These are phyloP conservation scores for Dipodascus albidus DNA, from an alignment of 805 yeast species.

Conservation along the genomic window DNA sequence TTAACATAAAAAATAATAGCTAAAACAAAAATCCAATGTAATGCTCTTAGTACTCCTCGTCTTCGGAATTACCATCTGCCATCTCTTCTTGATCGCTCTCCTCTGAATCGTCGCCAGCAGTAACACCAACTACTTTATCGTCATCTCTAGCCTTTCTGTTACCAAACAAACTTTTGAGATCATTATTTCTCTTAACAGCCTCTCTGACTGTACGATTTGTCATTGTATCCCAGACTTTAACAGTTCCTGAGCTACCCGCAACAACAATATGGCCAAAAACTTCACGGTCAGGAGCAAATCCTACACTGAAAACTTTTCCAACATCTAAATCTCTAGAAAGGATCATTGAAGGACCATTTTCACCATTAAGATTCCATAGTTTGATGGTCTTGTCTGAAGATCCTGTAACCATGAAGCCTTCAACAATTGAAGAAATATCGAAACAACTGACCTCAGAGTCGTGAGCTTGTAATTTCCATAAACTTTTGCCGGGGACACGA, in stretches of 20 bases:
- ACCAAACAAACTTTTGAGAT: not conserved
- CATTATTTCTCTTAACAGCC: slow-evolving; percentile 36
- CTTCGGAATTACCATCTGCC: not conserved
- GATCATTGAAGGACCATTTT: slow-evolving; percentile 69
- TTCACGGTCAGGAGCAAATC: slow-evolving; percentile 81
- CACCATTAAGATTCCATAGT: slow-evolving; percentile 66
- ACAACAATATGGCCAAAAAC: slow-evolving; percentile 72
- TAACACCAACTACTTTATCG: slow-evolving; percentile 2
- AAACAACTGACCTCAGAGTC: slow-evolving; percentile 86
- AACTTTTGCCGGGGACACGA: slow-evolving; percentile 50
- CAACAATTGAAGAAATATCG: slow-evolving; percentile 52
- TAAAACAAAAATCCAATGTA: not conserved
- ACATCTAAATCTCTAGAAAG: slow-evolving; percentile 85
- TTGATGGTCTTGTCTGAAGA: slow-evolving; percentile 86
- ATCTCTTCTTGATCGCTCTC: not conserved
- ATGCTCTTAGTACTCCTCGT: not conserved
- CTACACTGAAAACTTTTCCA: slow-evolving; percentile 76
- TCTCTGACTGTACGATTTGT: slow-evolving; percentile 69
- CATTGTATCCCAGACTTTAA: slow-evolving; percentile 90
- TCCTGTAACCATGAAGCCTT: slow-evolving; percentile 71
- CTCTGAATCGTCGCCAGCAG: not conserved
- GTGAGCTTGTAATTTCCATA: slow-evolving; percentile 96
- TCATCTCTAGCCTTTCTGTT: not conserved
- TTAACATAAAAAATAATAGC: not conserved
- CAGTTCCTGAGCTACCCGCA: slow-evolving; percentile 77